phyloP scores from a whole-genome alignment of 805 yeast species.

The Teunomyces stri region DNA sequence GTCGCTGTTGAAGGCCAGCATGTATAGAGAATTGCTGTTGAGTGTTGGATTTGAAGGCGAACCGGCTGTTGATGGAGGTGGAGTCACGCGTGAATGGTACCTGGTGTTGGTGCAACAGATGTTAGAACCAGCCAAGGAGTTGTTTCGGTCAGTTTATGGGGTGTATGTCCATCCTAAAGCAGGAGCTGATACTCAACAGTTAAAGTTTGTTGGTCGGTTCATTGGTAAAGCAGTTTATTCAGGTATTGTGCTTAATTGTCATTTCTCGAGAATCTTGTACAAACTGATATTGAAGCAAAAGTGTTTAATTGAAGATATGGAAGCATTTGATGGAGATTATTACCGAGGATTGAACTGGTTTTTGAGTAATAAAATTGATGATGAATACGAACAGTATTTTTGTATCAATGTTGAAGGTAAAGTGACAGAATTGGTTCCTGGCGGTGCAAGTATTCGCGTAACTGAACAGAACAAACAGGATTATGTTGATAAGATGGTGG shows the following conservation, averaged over 20 bases:
- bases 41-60: constrained; percentile 86
- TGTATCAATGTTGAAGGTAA: constrained; percentile 90
- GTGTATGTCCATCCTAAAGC: constrained; percentile 96
- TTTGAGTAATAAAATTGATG: constrained; percentile 94
- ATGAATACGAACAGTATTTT: constrained; percentile 89
- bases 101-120: constrained; percentile 90
- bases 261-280: constrained; percentile 92
- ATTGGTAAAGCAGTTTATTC: constrained; percentile 94
- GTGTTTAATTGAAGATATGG: constrained; percentile 89
- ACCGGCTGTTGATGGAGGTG: constrained; percentile 97
- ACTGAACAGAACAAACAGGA: constrained; percentile 89
- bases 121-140: constrained; percentile 92
- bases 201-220: constrained; percentile 87
- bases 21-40: constrained; percentile 66
- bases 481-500: constrained; percentile 81
- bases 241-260: constrained; percentile 83
- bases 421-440: constrained; percentile 73
- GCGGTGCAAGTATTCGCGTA: constrained; percentile 81
- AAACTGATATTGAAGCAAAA: constrained; percentile 76
- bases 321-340: constrained; percentile 85
- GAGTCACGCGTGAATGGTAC: constrained; percentile 96
- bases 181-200: constrained; percentile 87
- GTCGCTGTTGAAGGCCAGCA: constrained; percentile 72
- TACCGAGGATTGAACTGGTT: constrained; percentile 93
- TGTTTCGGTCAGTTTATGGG: constrained; percentile 82